Conservation (phyloP, 306 rosid species). For the Casuarina equisetifolia region DNA sequence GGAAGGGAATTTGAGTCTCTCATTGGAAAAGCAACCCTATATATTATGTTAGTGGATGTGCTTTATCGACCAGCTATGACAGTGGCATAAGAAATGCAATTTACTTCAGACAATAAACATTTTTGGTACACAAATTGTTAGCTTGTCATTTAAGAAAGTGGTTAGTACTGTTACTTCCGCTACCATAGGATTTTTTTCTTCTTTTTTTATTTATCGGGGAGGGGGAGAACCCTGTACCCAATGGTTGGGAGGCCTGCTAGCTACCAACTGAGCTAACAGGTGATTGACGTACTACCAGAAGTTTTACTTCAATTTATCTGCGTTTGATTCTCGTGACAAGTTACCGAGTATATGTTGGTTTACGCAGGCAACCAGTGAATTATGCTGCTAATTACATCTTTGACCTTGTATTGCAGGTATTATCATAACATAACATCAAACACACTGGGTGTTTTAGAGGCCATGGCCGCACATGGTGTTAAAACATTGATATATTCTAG, state of each 20-base stretch:
- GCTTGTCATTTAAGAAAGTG: too few species aligned
- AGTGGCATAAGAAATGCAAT: too few species aligned
- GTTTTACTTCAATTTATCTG: background rate
- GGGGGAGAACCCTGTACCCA: too few species aligned
- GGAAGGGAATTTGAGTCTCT: background rate
- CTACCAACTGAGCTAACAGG: too few species aligned
- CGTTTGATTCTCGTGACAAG: background rate
- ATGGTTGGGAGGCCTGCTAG: too few species aligned
- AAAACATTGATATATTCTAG: slow-evolving; percentile 90
- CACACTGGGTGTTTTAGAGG: slow-evolving; percentile 80
- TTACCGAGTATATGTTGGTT: background rate
- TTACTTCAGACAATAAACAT: background rate
- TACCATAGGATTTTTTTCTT: background rate
- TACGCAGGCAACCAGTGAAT: background rate
- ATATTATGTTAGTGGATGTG: too few species aligned
- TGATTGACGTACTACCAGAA: too few species aligned
- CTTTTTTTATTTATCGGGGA: too few species aligned
- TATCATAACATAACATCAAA: slow-evolving; percentile 97
- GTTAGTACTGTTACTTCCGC: background rate
- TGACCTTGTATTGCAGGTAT: slow-evolving; percentile 61
- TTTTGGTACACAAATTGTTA: background rate
- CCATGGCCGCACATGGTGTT: slow-evolving; percentile 80
- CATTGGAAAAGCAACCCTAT: too few species aligned
- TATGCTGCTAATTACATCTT: background rate
- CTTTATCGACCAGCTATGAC: too few species aligned